Conservation (phyloP, 2,329 filamentous ascomycete species). For the Setomelanomma holmii region DNA sequence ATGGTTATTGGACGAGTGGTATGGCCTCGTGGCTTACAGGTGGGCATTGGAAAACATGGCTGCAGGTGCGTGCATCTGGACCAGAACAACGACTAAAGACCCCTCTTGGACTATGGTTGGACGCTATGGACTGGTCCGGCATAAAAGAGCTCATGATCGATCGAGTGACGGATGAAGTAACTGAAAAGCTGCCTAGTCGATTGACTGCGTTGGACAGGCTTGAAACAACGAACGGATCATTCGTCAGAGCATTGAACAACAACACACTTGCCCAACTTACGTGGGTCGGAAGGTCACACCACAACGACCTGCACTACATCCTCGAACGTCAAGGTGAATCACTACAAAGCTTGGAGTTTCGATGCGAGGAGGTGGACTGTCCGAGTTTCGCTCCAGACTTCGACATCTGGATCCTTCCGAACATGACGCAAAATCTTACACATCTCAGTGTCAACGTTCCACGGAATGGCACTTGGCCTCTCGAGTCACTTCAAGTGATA, state of each 20-base stretch:
- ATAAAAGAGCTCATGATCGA: slow-evolving; percentile 11
- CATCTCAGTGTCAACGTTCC: slow-evolving; percentile 21
- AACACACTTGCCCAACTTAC: slow-evolving; percentile 15
- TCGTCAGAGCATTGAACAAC: slow-evolving; percentile 6
- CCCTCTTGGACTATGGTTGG: slow-evolving; percentile 17
- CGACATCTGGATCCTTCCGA: slow-evolving; percentile 5
- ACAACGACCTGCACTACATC: slow-evolving; percentile 2
- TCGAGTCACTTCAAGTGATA: slow-evolving; percentile 10
- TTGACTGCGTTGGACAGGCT: slow-evolving; percentile 7
- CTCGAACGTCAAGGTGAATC: slow-evolving; percentile 15
- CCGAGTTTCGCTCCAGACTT: background rate
- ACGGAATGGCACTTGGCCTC: slow-evolving; percentile 22
- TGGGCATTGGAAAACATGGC: slow-evolving; percentile 5
- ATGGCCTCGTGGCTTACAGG: background rate
- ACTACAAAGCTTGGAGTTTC: slow-evolving; percentile 9
- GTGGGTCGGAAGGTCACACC: background rate
- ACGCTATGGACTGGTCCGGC: slow-evolving; percentile 19
- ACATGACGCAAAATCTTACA: slow-evolving; percentile 6
- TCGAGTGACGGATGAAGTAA: background rate
- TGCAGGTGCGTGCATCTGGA: background rate
- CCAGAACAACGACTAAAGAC: slow-evolving; percentile 8
- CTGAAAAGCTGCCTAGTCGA: background rate
- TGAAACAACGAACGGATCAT: slow-evolving; percentile 7
- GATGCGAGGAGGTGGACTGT: slow-evolving; percentile 1
- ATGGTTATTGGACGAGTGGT: background rate